Evolutionary conservation across 2,329 filamentous ascomycete species (phyloP), one percentile per base, ranked within the genome.

Genomic region (Cordyceps javanica): DNA sequence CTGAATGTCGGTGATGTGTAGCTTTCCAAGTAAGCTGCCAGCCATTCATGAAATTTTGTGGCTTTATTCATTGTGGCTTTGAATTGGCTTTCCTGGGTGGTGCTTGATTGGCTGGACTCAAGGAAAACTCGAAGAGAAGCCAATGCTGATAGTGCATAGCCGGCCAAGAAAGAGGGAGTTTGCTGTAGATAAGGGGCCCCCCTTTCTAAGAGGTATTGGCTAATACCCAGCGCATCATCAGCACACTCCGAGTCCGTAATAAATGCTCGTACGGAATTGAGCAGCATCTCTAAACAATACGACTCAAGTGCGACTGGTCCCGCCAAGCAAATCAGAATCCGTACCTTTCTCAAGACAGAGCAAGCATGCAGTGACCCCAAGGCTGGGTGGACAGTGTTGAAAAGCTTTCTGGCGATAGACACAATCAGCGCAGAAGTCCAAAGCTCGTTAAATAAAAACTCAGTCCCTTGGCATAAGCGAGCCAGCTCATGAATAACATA

Each of bases 241-340:
- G 92, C 89, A 70, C 93, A 97, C 67, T 95, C 88, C 0, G 87
- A 81, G 63, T 97, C 88, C 1, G 87, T 87, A 6, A 97, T 76
- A 63, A 91, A 95, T 0, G 86, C 85, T 10, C 88, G 81, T 21
- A 96, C 77, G 1, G 89, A 87, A 65, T 91, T 89, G 2, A 99
- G 78, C 0, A 96, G 78, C 89, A 97, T 94, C 70, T 99, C 90
- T 14, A 97, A 71, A 11, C 91, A 89, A 67, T 97, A 97, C 0
- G 88, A 89, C 41, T 83, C 76, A 25, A 88, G 77, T n/a, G 89
- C 89, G 52, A 86, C 79, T 0, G 82, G 70, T 0, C 91, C 91
- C 26, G 91, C 88, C 46, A 97, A 75, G 59, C 85, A 88, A 26
- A 97, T 80, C 16, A 97, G 73, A 9, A 97, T 82, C 34, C 91